A percentile compares a stretch with the other conserved stretches of the same genome.
Evolutionary conservation across 495 filamentous ascomycete genomes (phyloP).

Genomic region (Aspergillus incahuasiensis): DNA sequence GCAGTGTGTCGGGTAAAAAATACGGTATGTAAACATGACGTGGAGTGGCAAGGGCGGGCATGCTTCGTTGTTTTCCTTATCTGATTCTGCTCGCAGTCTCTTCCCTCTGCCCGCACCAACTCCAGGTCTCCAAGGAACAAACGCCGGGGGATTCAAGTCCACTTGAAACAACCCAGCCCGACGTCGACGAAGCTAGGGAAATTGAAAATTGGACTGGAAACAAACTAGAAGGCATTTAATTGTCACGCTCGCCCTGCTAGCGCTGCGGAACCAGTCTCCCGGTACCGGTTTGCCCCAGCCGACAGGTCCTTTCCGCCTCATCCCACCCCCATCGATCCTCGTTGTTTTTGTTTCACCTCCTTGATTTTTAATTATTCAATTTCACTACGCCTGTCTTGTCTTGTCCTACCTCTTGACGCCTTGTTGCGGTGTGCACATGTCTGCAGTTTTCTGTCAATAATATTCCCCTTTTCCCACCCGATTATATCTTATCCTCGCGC

Average conservation of each 20-base stretch:
- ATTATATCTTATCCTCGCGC: not conserved
- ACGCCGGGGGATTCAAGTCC: not conserved
- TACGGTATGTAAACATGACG: conserved; percentile 15
- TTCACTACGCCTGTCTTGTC: not conserved
- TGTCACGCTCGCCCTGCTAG: conserved; percentile 16
- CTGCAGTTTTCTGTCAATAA: conserved; percentile 4
- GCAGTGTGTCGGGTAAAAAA: conserved; percentile 15
- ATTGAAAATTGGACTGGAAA: not conserved
- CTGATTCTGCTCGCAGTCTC: conserved; percentile 6
- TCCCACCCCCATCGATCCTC: conserved; percentile 19
- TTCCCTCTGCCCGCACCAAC: not conserved
- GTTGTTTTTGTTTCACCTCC: not conserved
- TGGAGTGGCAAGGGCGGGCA: conserved; percentile 8
- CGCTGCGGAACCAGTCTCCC: conserved; percentile 24
- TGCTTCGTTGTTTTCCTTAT: conserved; percentile 6
- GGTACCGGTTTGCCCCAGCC: conserved; percentile 26
- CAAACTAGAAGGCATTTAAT: conserved; percentile 12
- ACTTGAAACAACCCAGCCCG: not conserved
- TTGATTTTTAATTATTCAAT: conserved; percentile 1
- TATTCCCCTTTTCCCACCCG: not conserved
- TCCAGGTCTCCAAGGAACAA: not conserved
- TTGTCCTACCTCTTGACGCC: conserved; percentile 1
- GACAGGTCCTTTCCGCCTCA: conserved; percentile 20
- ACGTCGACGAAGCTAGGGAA: not conserved
- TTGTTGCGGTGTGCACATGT: conserved; percentile 12